These are phyloP conservation scores for Pochonia chlamydosporia DNA, from an alignment of 2,329 filamentous ascomycete species.

Conservation along the genomic window DNA sequence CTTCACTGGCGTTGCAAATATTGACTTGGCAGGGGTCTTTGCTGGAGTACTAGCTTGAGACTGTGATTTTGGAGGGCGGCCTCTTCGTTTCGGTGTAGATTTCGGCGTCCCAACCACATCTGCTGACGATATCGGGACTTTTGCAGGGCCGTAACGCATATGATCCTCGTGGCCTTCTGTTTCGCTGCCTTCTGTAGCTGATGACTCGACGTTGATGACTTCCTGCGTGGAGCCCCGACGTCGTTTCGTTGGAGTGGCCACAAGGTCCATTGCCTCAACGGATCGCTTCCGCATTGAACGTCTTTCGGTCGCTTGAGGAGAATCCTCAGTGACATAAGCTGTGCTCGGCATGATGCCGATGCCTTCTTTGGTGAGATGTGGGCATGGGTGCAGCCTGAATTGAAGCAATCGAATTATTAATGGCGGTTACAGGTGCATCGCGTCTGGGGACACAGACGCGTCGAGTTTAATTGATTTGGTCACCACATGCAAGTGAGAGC, in stretches of 20 bases:
- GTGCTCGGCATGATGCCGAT: constrained; percentile 8
- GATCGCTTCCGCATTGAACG: constrained; percentile 15
- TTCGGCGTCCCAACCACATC: constrained; percentile 11
- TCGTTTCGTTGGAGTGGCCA: constrained; percentile 27
- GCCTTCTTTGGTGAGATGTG: not conserved
- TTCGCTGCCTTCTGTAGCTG: constrained; percentile 7
- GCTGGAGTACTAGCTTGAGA: constrained; percentile 24
- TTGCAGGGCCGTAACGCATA: not conserved
- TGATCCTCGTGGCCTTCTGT: constrained; percentile 4
- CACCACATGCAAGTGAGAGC: no score
- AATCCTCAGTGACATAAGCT: not conserved
- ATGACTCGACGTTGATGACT: constrained; percentile 1
- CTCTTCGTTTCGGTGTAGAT: constrained; percentile 23
- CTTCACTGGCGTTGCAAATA: constrained; percentile 34
- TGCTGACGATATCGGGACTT: not conserved
- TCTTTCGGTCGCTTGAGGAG: constrained; percentile 1
- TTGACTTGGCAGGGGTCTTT: constrained; percentile 18
- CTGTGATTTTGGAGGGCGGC: constrained; percentile 22
- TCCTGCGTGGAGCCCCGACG: constrained; percentile 16
- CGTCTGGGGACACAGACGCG: not conserved
- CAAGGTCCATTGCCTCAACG: constrained; percentile 20
- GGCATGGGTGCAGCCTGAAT: not conserved
- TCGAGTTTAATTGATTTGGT: not conserved
- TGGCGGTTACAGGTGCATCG: no score
- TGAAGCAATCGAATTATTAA: no score